These are phyloP conservation scores for Prunus persica DNA, from an alignment of 306 rosid species.

Conservation along the genomic window DNA sequence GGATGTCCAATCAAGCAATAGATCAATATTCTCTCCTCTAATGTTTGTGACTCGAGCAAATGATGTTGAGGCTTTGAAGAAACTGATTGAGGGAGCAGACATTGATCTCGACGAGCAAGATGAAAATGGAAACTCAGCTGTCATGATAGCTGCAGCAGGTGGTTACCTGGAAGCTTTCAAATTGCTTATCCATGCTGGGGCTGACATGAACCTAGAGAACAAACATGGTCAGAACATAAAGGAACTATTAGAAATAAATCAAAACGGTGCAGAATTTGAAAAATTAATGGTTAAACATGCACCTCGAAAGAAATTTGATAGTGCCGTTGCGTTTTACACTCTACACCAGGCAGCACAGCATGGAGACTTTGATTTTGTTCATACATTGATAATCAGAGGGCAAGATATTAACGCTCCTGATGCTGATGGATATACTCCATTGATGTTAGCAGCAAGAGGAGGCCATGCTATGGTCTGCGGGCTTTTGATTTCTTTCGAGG, in stretches of 20 bases:
- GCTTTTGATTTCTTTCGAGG: slow-evolving; percentile 50
- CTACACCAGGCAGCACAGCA: slow-evolving; percentile 43
- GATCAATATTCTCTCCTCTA: slow-evolving; percentile 38
- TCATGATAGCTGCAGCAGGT: slow-evolving; percentile 45
- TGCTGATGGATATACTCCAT: slow-evolving; percentile 44
- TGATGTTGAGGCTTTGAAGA: slow-evolving; percentile 45
- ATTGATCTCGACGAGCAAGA: slow-evolving; percentile 48
- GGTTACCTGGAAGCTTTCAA: slow-evolving; percentile 45
- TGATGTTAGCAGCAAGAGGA: slow-evolving; percentile 66
- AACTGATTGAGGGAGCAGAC: slow-evolving; percentile 28
- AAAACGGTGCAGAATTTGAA: slow-evolving; percentile 32
- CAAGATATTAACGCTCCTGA: slow-evolving; percentile 42
- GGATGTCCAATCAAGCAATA: slow-evolving; percentile 38
- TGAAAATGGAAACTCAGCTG: slow-evolving; percentile 56
- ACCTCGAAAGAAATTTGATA: slow-evolving; percentile 14
- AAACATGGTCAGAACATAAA: slow-evolving; percentile 43
- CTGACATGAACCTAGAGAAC: slow-evolving; percentile 43
- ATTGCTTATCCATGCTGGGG: slow-evolving; percentile 51
- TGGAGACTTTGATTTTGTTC: slow-evolving; percentile 33
- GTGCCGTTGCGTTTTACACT: slow-evolving; percentile 22
- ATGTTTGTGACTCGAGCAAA: slow-evolving; percentile 39
- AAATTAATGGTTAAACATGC: slow-evolving; percentile 41
- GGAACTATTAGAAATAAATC: slow-evolving; percentile 32
- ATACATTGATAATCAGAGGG: slow-evolving; percentile 27
- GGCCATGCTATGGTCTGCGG: slow-evolving; percentile 35